Base-by-base conservation (phyloP, 305 asterid genomes). In the Coffea humblotiana region DNA sequence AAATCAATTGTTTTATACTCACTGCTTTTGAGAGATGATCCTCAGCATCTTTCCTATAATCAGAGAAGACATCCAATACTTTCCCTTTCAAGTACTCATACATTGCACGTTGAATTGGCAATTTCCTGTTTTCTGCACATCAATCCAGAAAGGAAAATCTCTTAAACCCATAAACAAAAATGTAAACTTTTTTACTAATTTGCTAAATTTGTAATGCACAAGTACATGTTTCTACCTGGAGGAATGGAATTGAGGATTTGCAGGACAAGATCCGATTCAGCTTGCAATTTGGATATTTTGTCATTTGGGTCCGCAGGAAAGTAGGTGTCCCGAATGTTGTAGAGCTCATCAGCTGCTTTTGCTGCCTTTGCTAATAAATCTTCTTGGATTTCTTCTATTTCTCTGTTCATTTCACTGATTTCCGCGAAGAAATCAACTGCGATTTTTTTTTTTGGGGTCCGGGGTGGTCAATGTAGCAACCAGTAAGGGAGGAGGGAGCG, bases 1-100 rank as follows among this genome's bases (percentile, higher is more conserved):
- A 16, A 78, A 9, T 4, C 14, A 52, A 12, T 51, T 54, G 43
- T 29, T 58, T 37, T 47, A 29, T 37, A 89, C 97, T 90, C 78
- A 92, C 99, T 80, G 99, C 92, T 89, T 95, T 95, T 68, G 97
- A 92, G 69, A 95, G 93, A 90, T 92, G 99, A 84, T 93, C 97
- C 86, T 93, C 99, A 4, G 99, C 99, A 78, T 95, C 98, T 78
- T 95, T 95, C 85, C 88, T 92, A 72, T 91, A 92, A 23, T 90
- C 93, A 6, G 97, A 92, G 54, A 92, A 85, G 74, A 85, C 98
- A 88, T 95, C 97, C 86, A 95, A 78, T 14, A 95, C 83, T 78
- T 93, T 95, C 16, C 99, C 98, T 87, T 92, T 88, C 82, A 95
- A 88, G 86, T 91, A 92, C 89, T 95, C 98, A 61, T 89, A 90